Evolutionary conservation across 192 early-diverging fungal species (phyloP), one percentile per base, ranked within the genome.

Genomic region (Dissophora globulifera): DNA sequence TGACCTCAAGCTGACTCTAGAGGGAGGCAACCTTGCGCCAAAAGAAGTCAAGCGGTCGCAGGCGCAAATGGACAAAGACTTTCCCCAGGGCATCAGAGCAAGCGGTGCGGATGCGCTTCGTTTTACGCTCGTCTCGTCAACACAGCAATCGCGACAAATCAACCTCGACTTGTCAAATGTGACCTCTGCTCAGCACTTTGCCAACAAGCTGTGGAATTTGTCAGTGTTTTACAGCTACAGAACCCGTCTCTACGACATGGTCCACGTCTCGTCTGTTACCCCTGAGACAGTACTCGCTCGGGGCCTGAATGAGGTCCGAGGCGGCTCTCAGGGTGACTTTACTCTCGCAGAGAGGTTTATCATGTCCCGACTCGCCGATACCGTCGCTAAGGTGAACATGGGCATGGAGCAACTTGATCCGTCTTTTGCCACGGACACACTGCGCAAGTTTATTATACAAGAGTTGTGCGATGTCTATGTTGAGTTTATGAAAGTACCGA

Each of bases 131-230:
- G 60, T 92, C 12, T 54, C 83, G 2, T 92, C 89, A 50, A 92
- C 90, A 0, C 89, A 91, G 23, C 90, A 91, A 68, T 90, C 95
- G 10, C 84, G 93, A 43, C 94, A 97, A 82, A 97, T 98, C 72
- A 98, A 97, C 78, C 81, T 99, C 65, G 95, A 97, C 53, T 80
- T 99, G 25, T 83, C 87, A 17, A 92, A 91, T 59, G 91, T 99
- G 40, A 86, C 92, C 32, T 87, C 94, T 6, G 91, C 93, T 50
- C 85, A 87, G 46, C 91, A 96, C 72, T 97, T 97, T 71, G 95
- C 95, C 79, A 99, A 99, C 83, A 99, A 99, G 80, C 80, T 98
- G 9, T 97, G 95, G 96, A 98, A 99, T 58, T 84, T 95, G 3
- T 91, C 92, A 45, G 87, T 84, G 30, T 92, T 94, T 57, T 90